Evolutionary conservation across 208 protist species (phyloP), one percentile per base, ranked within the genome.

Genomic region (Acanthamoeba lenticulata): DNA sequence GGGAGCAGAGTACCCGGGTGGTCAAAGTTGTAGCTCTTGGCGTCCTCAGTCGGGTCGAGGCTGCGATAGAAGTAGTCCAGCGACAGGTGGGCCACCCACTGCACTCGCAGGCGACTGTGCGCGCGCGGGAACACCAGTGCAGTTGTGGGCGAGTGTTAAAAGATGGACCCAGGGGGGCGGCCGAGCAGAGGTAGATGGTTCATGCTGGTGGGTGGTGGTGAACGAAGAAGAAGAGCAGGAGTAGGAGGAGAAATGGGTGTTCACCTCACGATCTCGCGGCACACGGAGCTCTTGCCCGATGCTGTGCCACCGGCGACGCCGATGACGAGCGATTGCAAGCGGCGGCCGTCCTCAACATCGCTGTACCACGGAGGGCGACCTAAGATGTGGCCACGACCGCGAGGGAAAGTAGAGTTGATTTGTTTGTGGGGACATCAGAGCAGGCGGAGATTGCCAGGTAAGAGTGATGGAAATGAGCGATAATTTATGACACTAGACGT

Each of bases 211-310:
- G n/a, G n/a, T n/a, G n/a, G n/a, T n/a, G n/a, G n/a, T n/a, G n/a
- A n/a, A n/a, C n/a, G n/a, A n/a, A n/a, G n/a, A n/a, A n/a, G 1
- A 19, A 5, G 3, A 55, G 47, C 11, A 19, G 3, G 47, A 49
- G 9, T 49, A 49, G 15, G 45, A 5, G 5, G 45, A 49, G 45
- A 49, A 24, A 55, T n/a, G n/a, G n/a, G n/a, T n/a, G 47, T 19
- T 9, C 47, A 69, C 60, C 60, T 69, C 21, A 69, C 60, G 60
- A 69, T 69, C 60, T 69, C 60, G 60, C 60, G 60, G 34, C 95
- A 96, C 13, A 99, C 96, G n/a, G 96, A 97, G 11, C 95, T 98
- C 96, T 99, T 99, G 45, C 98, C 98, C 21, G 96, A 98, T 13
- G 97, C 98, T 29, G 96, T 98, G 60, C 97, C 97, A 45, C 98